A percentile compares a stretch with the other conserved stretches of the same genome.
Conservation (phyloP, 805 yeast genomes). For the Jamesozyma hellenica region DNA sequence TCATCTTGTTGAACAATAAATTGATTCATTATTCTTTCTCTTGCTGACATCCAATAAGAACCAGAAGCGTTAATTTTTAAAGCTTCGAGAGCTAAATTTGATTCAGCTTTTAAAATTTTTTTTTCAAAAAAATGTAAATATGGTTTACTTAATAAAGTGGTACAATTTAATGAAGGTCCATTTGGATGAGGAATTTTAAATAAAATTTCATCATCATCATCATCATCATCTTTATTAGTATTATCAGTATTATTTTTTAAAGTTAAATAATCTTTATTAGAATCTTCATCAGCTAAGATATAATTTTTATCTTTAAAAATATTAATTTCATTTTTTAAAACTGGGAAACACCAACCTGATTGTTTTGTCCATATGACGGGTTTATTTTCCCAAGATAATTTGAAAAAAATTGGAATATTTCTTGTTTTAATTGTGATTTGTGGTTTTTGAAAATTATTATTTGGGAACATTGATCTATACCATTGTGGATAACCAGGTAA, state of each 20-base stretch:
- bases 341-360: constrained; percentile 84
- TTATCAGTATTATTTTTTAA: too few relatives aligned
- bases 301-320: constrained; percentile 31
- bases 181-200: constrained; percentile 85
- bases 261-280: constrained; percentile 8
- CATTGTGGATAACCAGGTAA: constrained; percentile 90
- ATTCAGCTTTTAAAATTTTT: constrained; percentile 61
- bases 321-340: constrained; percentile 28
- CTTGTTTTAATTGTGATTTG: constrained; percentile 64
- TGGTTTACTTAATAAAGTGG: constrained; percentile 67
- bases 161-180: constrained; percentile 65
- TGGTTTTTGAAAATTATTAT: constrained; percentile 33
- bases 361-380: constrained; percentile 74
- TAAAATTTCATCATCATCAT: constrained; percentile 11
- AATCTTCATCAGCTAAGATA: constrained; percentile 15
- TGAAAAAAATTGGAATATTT: constrained; percentile 63
- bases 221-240: background rate
- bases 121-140: constrained; percentile 64
- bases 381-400: constrained; percentile 73
- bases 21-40: constrained; percentile 76
- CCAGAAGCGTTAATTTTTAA: constrained; percentile 67
- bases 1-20: constrained; percentile 59
- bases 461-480: constrained; percentile 55
- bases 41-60: constrained; percentile 86
- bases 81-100: constrained; percentile 65